phyloP scores from a whole-genome alignment of 2,329 filamentous ascomycete species.

The Alternaria angustiovoidea region DNA sequence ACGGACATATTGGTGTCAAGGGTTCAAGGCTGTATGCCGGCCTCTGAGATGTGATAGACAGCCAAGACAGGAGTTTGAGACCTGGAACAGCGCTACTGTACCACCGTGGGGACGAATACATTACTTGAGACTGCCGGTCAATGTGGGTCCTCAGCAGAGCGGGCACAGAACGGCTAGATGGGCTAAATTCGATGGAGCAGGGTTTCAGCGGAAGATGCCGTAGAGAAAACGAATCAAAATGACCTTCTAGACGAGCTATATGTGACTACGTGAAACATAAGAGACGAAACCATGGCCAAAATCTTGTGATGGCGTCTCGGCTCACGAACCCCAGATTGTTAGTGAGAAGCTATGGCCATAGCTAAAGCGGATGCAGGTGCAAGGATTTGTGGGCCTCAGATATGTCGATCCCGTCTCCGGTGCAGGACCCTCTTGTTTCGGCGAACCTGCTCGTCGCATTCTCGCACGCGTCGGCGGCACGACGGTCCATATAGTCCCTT shows the following conservation, averaged over 20 bases:
- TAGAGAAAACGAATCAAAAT: not conserved
- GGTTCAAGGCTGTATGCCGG: not conserved
- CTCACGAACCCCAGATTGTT: conserved; percentile 20
- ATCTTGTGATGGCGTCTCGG: conserved; percentile 13
- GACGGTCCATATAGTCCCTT: conserved; percentile 21
- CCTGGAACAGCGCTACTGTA: conserved; percentile 11
- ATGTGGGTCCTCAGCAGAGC: conserved; percentile 7
- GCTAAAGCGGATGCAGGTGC: conserved; percentile 15
- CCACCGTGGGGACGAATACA: conserved; percentile 16
- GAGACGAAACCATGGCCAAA: conserved; percentile 10
- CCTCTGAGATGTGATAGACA: not conserved
- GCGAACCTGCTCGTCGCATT: conserved; percentile 28
- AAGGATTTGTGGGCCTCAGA: conserved; percentile 10
- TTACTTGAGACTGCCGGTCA: conserved; percentile 17
- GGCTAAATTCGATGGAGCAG: not conserved
- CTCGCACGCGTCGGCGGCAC: conserved; percentile 20
- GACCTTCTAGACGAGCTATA: not conserved
- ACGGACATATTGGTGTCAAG: not conserved
- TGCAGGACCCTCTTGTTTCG: conserved; percentile 27
- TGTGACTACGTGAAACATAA: conserved; percentile 14
- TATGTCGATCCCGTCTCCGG: conserved; percentile 29
- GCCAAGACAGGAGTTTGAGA: conserved; percentile 9
- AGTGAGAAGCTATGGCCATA: conserved; percentile 23
- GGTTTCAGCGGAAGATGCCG: not conserved
- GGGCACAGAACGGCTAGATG: not conserved